A percentile compares a stretch with the other conserved stretches of the same genome.
Evolutionary conservation across 2,329 filamentous ascomycete species (phyloP).

Genomic region (Cladosporium sp.): DNA sequence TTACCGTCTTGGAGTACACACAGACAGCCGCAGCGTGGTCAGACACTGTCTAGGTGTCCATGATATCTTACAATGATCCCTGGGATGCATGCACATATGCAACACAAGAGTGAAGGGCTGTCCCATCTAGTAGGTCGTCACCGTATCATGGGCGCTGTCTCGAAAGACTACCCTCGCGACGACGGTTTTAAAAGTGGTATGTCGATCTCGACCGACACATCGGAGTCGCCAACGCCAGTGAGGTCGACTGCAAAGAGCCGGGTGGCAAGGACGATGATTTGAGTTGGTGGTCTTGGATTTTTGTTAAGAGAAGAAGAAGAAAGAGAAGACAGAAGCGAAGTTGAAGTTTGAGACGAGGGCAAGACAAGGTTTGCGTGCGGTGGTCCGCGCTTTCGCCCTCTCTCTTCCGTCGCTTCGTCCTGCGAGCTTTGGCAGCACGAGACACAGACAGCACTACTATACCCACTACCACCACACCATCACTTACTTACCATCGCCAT

Average conservation of each 20-base stretch:
- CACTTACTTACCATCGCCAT: neutral
- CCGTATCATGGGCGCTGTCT: conserved; percentile 60
- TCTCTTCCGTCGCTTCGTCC: conserved; percentile 1
- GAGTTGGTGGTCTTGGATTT: conserved; percentile 66
- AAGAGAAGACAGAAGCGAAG: neutral
- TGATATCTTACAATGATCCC: too few species aligned
- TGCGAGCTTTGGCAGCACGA: conserved; percentile 8
- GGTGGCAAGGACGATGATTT: conserved; percentile 65
- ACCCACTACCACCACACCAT: neutral
- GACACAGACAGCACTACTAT: conserved; percentile 1
- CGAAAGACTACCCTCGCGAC: conserved; percentile 60
- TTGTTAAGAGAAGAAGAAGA: conserved; percentile 15
- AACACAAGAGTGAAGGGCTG: conserved; percentile 31
- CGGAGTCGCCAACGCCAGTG: conserved; percentile 60
- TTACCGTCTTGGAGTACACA: conserved; percentile 5
- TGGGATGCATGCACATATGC: too few species aligned
- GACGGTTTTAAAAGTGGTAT: conserved; percentile 75
- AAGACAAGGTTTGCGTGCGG: conserved; percentile 32
- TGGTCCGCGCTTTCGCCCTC: conserved; percentile 13
- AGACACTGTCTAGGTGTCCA: neutral
- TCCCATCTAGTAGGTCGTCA: conserved; percentile 65
- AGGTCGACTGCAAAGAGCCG: conserved; percentile 46
- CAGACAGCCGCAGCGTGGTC: conserved; percentile 3
- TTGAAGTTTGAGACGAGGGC: conserved; percentile 24
- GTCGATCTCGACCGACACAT: conserved; percentile 67